A percentile compares a stretch with the other conserved stretches of the same genome.
phyloP scores from a whole-genome alignment of 306 rosid species.

The Neltuma alba region DNA sequence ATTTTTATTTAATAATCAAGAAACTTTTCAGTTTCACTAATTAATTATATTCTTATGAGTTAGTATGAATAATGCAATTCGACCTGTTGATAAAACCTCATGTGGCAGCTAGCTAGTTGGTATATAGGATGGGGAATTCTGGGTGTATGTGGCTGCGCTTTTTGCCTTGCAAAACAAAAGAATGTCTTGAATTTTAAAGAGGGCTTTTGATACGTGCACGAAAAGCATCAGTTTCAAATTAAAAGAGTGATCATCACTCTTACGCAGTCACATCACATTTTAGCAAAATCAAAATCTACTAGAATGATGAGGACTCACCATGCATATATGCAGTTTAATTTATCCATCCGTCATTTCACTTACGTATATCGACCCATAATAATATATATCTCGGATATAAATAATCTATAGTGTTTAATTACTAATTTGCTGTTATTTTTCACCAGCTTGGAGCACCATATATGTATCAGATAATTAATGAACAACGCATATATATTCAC shows the following conservation, averaged over 20 bases:
- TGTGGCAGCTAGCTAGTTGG: too few relatives aligned
- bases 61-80: background rate
- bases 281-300: background rate
- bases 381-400: too few relatives aligned
- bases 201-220: conserved; percentile 36
- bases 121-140: background rate
- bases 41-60: background rate
- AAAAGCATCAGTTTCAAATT: conserved; percentile 38
- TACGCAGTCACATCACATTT: background rate
- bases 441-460: too few relatives aligned
- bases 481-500: background rate
- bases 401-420: too few relatives aligned
- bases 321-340: too few relatives aligned
- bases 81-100: too few relatives aligned
- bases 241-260: conserved; percentile 34
- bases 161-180: background rate
- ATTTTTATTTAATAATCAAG: too few relatives aligned
- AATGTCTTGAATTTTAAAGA: background rate
- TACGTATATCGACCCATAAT: too few relatives aligned
- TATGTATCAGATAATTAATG: too few relatives aligned
- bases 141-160: background rate
- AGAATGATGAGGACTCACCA: too few relatives aligned
- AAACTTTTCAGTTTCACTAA: background rate
- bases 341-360: too few relatives aligned
- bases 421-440: too few relatives aligned